Conservation (phyloP, 2,329 filamentous ascomycete genomes). For the Apiospora aurea region DNA sequence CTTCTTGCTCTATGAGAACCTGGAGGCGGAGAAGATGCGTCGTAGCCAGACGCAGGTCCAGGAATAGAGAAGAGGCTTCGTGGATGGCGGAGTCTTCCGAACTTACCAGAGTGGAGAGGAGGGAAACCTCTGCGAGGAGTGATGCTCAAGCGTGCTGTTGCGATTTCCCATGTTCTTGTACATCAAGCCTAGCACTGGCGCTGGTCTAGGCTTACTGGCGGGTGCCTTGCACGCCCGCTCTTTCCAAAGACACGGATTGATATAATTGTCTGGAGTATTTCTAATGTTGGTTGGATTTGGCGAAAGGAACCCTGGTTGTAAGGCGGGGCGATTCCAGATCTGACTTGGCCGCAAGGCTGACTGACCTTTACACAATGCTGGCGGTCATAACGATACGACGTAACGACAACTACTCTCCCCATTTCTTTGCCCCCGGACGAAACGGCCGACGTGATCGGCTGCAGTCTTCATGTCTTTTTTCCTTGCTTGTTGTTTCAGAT, state of each 20-base stretch:
- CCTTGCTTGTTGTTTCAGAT: constrained; percentile 39
- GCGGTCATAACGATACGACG: constrained; percentile 53
- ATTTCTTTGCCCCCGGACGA: constrained; percentile 31
- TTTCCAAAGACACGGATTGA: constrained; percentile 16
- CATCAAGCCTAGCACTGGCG: constrained; percentile 18
- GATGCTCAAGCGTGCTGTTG: constrained; percentile 2
- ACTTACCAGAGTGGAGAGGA: neutral
- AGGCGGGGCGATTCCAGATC: constrained; percentile 60
- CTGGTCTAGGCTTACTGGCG: constrained; percentile 14
- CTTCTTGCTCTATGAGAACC: constrained; percentile 96
- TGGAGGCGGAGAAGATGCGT: constrained; percentile 98
- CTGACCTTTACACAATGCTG: constrained; percentile 47
- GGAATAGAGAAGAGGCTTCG: constrained; percentile 51
- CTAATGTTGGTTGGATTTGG: constrained; percentile 59
- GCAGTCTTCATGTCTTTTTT: constrained; percentile 24
- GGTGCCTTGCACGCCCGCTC: constrained; percentile 12
- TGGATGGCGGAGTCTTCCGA: neutral
- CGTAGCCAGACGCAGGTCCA: constrained; percentile 76
- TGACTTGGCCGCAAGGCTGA: constrained; percentile 70
- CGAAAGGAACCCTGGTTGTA: constrained; percentile 51
- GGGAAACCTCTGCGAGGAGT: neutral
- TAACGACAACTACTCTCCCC: constrained; percentile 45
- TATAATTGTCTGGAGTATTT: constrained; percentile 45
- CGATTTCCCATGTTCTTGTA: constrained; percentile 20
- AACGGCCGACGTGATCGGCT: constrained; percentile 35